Conservation (phyloP, 768 basidiomycete genomes). For the Agrocybe pediades region DNA sequence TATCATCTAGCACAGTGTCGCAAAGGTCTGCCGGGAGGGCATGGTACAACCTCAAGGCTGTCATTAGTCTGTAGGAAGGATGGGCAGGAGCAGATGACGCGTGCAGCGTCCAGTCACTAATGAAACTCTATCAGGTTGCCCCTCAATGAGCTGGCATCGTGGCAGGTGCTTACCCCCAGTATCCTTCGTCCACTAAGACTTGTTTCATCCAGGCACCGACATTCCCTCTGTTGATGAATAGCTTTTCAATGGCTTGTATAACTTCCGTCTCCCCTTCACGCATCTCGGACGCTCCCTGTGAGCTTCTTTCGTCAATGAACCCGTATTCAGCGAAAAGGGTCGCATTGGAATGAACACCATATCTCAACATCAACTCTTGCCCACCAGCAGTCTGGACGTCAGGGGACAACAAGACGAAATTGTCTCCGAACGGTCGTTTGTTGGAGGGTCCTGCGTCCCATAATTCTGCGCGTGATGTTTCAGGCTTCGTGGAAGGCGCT, state of each 20-base stretch:
- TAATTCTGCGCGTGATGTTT: slow-evolving; percentile 34
- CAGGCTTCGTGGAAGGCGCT: slow-evolving; percentile 45
- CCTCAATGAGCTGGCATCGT: background rate
- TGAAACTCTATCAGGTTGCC: background rate
- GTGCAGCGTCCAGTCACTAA: slow-evolving; percentile 83
- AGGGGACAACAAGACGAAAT: slow-evolving; percentile 53
- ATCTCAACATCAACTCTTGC: slow-evolving; percentile 75
- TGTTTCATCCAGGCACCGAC: slow-evolving; percentile 50
- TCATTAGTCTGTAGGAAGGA: slow-evolving; percentile 81
- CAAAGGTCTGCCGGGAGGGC: slow-evolving; percentile 36
- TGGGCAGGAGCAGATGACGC: slow-evolving; percentile 57
- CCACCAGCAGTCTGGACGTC: slow-evolving; percentile 41
- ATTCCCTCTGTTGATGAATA: slow-evolving; percentile 46
- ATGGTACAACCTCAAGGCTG: slow-evolving; percentile 68
- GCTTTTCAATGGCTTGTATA: slow-evolving; percentile 48
- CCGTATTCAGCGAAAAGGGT: slow-evolving; percentile 90
- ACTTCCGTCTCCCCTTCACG: slow-evolving; percentile 64
- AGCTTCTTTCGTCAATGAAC: slow-evolving; percentile 55
- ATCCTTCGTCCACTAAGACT: slow-evolving; percentile 61
- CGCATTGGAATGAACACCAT: slow-evolving; percentile 79
- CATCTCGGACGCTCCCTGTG: slow-evolving; percentile 26
- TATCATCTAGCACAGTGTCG: slow-evolving; percentile 18
- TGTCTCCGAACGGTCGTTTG: slow-evolving; percentile 35
- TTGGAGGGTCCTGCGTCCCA: slow-evolving; percentile 36
- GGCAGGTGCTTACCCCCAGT: slow-evolving; percentile 71